Conservation (phyloP, 176 grass and related monocot species). For the Guadua angustifolia region DNA sequence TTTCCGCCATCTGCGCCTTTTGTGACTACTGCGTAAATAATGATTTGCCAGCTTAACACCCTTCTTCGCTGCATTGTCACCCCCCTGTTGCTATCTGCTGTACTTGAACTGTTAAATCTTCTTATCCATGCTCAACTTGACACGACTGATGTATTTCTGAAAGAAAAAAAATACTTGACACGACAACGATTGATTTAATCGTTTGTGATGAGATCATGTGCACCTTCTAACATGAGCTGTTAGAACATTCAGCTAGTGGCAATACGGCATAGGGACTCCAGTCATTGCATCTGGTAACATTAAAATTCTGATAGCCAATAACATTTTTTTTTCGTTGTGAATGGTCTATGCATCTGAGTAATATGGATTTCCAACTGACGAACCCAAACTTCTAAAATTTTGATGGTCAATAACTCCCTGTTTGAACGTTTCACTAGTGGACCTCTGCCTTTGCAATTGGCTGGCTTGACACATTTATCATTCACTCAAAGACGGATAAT, state of each 20-base stretch:
- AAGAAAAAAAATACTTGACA: conserved; percentile 18
- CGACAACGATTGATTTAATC: conserved; percentile 19
- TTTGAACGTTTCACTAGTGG: neutral
- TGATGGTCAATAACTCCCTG: too few relatives aligned
- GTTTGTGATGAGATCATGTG: conserved; percentile 21
- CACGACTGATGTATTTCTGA: neutral
- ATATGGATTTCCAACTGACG: neutral
- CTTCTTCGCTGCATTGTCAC: conserved; percentile 47
- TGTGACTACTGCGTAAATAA: conserved; percentile 51
- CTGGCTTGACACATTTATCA: neutral
- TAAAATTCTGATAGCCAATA: neutral
- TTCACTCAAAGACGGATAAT: conserved; percentile 12
- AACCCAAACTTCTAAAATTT: neutral
- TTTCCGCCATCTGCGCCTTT: conserved; percentile 34
- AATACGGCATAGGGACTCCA: neutral
- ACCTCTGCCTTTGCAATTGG: neutral
- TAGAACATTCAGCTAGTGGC: neutral
- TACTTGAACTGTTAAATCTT: conserved; percentile 41
- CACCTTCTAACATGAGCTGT: conserved; percentile 8
- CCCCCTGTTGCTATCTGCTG: conserved; percentile 41
- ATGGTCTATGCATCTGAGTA: conserved; percentile 24
- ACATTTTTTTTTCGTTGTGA: neutral
- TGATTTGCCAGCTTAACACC: conserved; percentile 49
- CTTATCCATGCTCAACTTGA: conserved; percentile 41
- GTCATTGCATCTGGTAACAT: neutral